phyloP scores from a whole-genome alignment of 208 protist genomes.

The Kentomonas sorsogonicus region DNA sequence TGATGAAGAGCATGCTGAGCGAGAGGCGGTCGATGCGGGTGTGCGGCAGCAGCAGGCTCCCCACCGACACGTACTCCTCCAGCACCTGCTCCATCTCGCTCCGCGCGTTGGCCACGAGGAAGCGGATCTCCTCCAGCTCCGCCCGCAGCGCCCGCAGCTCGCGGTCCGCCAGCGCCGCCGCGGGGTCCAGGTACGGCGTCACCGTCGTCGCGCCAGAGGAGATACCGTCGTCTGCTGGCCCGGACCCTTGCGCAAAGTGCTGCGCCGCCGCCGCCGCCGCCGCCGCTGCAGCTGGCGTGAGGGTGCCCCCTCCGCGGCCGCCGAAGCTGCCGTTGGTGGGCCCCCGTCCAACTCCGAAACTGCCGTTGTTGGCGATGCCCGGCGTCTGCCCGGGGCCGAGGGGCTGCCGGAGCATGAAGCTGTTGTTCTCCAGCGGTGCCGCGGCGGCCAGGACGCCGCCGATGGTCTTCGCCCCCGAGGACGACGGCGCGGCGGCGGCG shows the following conservation, averaged over 20 bases:
- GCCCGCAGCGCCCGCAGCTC: constrained; percentile 35
- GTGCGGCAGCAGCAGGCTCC: constrained; percentile 50
- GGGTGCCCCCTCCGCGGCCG: background rate
- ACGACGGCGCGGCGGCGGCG: too few species aligned
- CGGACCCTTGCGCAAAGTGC: background rate
- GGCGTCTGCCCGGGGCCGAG: too few species aligned
- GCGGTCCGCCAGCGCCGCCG: constrained; percentile 17
- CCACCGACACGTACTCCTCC: constrained; percentile 32
- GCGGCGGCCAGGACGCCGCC: too few species aligned
- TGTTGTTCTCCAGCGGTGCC: too few species aligned
- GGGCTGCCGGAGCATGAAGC: too few species aligned
- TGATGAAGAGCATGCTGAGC: constrained; percentile 40
- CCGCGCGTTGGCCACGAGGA: constrained; percentile 34
- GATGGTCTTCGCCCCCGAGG: too few species aligned
- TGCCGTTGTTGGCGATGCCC: too few species aligned
- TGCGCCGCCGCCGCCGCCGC: background rate
- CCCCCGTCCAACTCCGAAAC: background rate
- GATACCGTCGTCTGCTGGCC: background rate
- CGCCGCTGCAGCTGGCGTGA: background rate
- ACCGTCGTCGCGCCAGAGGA: background rate
- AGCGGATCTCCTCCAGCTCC: constrained; percentile 54
- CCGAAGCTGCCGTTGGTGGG: background rate
- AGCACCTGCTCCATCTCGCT: constrained; percentile 34
- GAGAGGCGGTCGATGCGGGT: constrained; percentile 42
- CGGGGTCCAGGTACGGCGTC: background rate